These are phyloP conservation scores for Chaetomium sp. DNA, from an alignment of 2,329 filamentous ascomycete species.

Conservation along the genomic window DNA sequence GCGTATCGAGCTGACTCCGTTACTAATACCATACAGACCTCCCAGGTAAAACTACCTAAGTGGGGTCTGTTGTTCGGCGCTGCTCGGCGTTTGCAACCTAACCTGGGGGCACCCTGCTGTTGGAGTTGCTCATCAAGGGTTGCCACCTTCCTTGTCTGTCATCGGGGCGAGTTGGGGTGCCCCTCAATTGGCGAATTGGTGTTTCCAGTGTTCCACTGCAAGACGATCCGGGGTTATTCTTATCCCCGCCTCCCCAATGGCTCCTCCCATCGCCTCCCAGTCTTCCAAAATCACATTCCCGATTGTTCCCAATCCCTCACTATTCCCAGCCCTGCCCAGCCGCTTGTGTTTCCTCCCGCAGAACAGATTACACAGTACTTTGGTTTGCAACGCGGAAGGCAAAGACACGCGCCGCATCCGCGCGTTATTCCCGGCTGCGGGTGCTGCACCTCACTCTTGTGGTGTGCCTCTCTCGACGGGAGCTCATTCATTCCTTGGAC, in stretches of 20 bases:
- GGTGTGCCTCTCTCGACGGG: not conserved
- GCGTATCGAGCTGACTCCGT: too few species aligned
- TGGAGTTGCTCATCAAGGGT: not conserved
- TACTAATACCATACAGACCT: too few species aligned
- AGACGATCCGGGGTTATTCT: conserved; percentile 17
- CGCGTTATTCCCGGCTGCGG: conserved; percentile 20
- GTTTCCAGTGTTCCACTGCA: not conserved
- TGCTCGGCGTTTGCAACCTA: conserved; percentile 4
- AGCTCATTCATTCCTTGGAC: too few species aligned
- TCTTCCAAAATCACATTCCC: conserved; percentile 24
- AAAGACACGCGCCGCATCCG: conserved; percentile 1
- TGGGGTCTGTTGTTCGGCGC: not conserved
- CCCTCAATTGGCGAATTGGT: conserved; percentile 18
- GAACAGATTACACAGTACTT: conserved; percentile 3
- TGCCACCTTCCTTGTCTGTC: conserved; percentile 18
- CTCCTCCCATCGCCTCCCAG: not conserved
- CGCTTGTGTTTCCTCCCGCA: conserved; percentile 27
- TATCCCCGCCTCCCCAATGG: conserved; percentile 19
- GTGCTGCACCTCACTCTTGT: not conserved
- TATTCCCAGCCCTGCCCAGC: conserved; percentile 30
- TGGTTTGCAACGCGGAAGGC: not conserved
- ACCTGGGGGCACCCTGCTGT: not conserved
- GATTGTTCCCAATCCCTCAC: conserved; percentile 20
- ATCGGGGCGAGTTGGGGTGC: not conserved
- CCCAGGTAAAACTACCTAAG: too few species aligned